Evolutionary conservation across 805 yeast species (phyloP), one percentile per base, ranked within the genome.

Genomic region (Sungouiozyma ichnusensis): DNA sequence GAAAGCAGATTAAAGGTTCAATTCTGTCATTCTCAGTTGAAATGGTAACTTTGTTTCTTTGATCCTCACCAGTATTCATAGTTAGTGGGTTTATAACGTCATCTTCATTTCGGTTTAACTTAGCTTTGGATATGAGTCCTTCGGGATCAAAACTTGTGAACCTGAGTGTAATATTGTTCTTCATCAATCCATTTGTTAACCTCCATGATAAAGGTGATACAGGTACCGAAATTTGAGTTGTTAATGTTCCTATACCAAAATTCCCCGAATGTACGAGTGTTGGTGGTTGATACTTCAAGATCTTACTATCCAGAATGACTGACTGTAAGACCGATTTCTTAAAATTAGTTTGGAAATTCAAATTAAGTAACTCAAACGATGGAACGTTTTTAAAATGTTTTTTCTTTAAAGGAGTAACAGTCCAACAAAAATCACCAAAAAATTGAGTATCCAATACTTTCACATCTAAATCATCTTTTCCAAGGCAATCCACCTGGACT

Each of bases 161-260:
- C 15, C 53, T 39, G 5, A 55, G 35, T 11, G 39, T 35, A 4
- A 51, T 31, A 14, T 27, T 37, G 4, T 44, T 36, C 5, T 24
- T 27, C 13, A 39, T 16, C 7, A 37, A 20, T 4, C 44, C 41
- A 16, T 43, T 39, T n/a, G 29, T 31, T 39, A 48, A 46, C 14
- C 48, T 41, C 39, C 48, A 44, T 3, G 37, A 15, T n/a, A 54
- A 27, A n/a, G 47, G 41, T 4, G 53, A 38, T 2, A 44, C 44
- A 9, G 62, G 62, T 13, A 57, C 60, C 11, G 52, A 49, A n/a
- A 55, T 48, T 39, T 52, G 58, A 2, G 58, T 54, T 2, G 56
- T 48, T 16, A 49, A 17, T 5, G 53, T 40, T 7, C 62, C 62
- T 11, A 54, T 47, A 1, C 62, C 62, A n/a, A 50, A 46, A 14